Evolutionary conservation across 495 filamentous ascomycete genomes (phyloP).

Genomic region (Immersiella caudata): DNA sequence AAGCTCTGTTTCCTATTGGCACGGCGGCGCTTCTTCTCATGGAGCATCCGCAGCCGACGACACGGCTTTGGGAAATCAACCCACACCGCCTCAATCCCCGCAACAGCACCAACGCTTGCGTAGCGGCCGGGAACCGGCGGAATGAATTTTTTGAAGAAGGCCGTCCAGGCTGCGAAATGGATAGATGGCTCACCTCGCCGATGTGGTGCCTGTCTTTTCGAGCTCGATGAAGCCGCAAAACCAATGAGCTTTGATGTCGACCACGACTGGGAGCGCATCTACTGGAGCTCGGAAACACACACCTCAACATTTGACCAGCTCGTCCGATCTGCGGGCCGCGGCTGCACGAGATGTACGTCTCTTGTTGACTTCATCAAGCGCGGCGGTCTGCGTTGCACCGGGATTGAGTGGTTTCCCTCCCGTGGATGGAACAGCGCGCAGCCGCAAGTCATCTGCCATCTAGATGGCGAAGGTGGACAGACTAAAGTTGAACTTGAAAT

Average conservation of each 20-base stretch:
- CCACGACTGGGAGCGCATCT: background rate
- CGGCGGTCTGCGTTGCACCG: background rate
- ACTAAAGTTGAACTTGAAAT: background rate
- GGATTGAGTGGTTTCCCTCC: background rate
- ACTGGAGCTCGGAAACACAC: background rate
- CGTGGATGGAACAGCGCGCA: background rate
- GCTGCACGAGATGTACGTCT: background rate
- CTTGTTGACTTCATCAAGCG: background rate
- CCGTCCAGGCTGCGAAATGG: background rate
- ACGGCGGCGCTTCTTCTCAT: too few species aligned
- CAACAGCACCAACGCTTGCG: too few species aligned
- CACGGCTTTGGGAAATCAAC: too few species aligned
- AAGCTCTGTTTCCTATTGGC: too few species aligned
- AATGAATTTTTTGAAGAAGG: background rate
- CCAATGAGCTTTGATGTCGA: background rate
- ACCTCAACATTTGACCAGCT: background rate
- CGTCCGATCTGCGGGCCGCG: background rate
- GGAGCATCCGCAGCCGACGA: too few species aligned
- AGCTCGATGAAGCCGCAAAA: background rate
- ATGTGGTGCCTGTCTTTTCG: slow-evolving; percentile 3
- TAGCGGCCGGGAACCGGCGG: background rate
- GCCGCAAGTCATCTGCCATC: background rate
- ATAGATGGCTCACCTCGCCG: background rate
- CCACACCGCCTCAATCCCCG: too few species aligned
- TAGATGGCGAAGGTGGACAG: background rate